phyloP scores from a whole-genome alignment of 2,329 filamentous ascomycete genomes.

The Ophiostoma sp. region DNA sequence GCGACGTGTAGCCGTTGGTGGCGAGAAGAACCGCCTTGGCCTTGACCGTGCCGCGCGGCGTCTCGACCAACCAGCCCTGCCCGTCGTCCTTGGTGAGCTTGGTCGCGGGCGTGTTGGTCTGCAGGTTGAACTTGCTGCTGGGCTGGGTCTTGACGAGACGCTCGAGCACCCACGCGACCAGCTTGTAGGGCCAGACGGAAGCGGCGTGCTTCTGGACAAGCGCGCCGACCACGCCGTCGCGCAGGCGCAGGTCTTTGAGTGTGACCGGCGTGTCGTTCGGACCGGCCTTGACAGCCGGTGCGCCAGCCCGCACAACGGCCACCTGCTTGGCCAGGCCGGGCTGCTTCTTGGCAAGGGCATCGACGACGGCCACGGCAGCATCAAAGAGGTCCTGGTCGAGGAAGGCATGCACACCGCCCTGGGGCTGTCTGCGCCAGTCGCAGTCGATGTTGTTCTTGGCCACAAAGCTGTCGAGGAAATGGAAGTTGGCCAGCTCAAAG shows the following conservation, averaged over 20 bases:
- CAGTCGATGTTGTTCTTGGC: conserved; percentile 55
- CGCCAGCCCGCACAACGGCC: conserved; percentile 35
- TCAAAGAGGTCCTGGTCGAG: conserved; percentile 52
- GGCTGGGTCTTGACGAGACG: conserved; percentile 41
- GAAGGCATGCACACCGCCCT: conserved; percentile 56
- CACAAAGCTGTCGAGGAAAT: conserved; percentile 54
- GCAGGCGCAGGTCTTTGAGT: conserved; percentile 50
- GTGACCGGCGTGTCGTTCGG: conserved; percentile 21
- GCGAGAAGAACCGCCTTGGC: conserved; percentile 65
- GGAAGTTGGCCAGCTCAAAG: conserved; percentile 68
- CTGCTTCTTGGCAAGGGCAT: conserved; percentile 43
- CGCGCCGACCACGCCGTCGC: conserved; percentile 52
- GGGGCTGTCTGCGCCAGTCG: conserved; percentile 58
- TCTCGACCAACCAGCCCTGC: conserved; percentile 56
- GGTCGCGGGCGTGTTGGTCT: conserved; percentile 65
- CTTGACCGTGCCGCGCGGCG: conserved; percentile 60
- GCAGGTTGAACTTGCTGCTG: conserved; percentile 56
- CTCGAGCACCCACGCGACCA: conserved; percentile 67
- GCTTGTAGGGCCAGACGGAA: conserved; percentile 77
- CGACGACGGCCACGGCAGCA: conserved; percentile 46
- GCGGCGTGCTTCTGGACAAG: conserved; percentile 61
- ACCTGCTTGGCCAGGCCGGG: conserved; percentile 53
- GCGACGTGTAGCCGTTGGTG: conserved; percentile 78
- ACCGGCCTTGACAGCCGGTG: conserved; percentile 20
- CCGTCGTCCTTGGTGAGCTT: conserved; percentile 37